Evolutionary conservation across 805 yeast species (phyloP), one percentile per base, ranked within the genome.

Genomic region (Zygoascus bituminiphila): DNA sequence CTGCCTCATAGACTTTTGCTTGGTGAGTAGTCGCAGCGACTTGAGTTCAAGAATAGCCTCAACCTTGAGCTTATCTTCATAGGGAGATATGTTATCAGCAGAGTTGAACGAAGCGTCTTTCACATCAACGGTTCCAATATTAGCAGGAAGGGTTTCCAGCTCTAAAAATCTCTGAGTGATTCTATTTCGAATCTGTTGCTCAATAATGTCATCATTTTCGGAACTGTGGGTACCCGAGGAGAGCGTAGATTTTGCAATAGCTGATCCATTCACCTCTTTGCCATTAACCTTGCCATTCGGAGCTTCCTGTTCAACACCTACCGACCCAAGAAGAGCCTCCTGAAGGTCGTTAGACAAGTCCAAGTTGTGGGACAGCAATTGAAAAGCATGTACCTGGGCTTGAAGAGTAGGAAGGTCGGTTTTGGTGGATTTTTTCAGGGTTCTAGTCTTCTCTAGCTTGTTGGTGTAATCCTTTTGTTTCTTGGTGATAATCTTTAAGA

Each of bases 1-100:
- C 12, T 96, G 96, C 52, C 95, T 76, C 48, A 89, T 65, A n/a
- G 88, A 84, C 58, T 84, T 85, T 61, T 93, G 98, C 44, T 78
- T 72, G 0, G 95, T 86, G 35, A 89, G 68, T 47, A 88, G 66
- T 54, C 86, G 79, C 54, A 91, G 71, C 19, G 84, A 75, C 58
- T 79, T 78, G 52, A 76, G 78, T 57, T 84, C 89, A 39, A 76
- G 64, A 39, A 73, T 48, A 1, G 70, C 68, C 41, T 50, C 42
- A 47, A 62, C 45, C 51, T 66, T 66, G 21, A 66, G 64, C 15
- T 68, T 70, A 46, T 79, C 77, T n/a, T 52, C 53, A 12, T 48
- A 54, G 6, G 44, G 50, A 7, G 38, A n/a, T 7, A 62, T 50
- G 45, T 53, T 56, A 47, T 62, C 64, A 6, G 63, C 59, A 6